phyloP scores from a whole-genome alignment of 2,329 filamentous ascomycete genomes.

The Verticillium albo-atrum region DNA sequence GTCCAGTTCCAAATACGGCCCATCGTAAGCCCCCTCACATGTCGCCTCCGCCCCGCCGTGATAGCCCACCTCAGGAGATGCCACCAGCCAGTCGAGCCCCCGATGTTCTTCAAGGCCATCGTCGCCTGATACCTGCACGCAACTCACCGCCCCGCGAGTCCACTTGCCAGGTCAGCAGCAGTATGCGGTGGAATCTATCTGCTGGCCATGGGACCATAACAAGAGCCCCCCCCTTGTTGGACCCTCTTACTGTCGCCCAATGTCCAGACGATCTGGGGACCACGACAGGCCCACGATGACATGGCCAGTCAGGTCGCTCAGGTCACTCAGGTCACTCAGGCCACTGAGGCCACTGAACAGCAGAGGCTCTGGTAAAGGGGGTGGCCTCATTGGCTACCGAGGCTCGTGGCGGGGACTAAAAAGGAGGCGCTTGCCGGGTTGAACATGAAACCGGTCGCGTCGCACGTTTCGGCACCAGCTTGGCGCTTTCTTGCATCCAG shows the following conservation, averaged over 20 bases:
- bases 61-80: background rate
- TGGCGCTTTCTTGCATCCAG: background rate
- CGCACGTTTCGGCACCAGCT: conserved; percentile 12
- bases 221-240: too few relatives aligned
- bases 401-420: background rate
- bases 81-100: background rate
- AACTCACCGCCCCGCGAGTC: background rate
- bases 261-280: background rate
- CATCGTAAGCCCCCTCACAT: background rate
- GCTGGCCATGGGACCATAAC: too few relatives aligned
- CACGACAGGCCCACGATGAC: background rate
- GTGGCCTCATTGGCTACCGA: background rate
- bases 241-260: background rate
- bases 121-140: background rate
- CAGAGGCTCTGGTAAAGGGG: background rate
- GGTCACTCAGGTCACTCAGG: background rate
- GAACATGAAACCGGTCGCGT: conserved; percentile 12
- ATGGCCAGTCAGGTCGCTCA: background rate
- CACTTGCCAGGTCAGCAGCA: background rate
- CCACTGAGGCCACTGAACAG: too few relatives aligned
- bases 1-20: background rate
- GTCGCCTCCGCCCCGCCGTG: background rate
- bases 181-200: background rate
- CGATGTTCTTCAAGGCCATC: background rate
- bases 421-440: background rate